Base-by-base conservation (phyloP, 2,329 filamentous ascomycete genomes). In the Cordyceps pruinosa region DNA sequence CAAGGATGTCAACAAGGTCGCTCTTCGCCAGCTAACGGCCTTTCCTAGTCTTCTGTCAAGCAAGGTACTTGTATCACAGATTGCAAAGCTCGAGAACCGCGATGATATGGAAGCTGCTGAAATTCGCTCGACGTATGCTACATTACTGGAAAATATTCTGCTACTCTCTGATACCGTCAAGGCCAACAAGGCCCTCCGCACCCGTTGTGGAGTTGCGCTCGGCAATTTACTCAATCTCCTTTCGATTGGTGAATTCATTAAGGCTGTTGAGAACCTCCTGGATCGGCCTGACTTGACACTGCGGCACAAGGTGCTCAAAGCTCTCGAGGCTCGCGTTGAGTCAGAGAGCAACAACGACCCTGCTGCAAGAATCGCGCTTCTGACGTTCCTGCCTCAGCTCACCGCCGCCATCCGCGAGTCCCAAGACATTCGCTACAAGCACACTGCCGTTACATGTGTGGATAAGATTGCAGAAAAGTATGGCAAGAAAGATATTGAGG, bases 391-490 rank as follows among this genome's bases (percentile, higher is more conserved):
- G 62, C 86, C 89, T 12, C 87, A 87, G 63, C 79, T 96, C 60
- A 89, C 89, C 19, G 79, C 81, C 21, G 88, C 95, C 46, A 83
- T 99, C 59, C 78, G 86, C 56, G 82, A 87, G 50, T 87, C 88
- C 7, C 76, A 81, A 32, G 86, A 94, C 62, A 81, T 87, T 54
- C 79, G 84, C 28, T 87, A 94, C 69, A 91, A 93, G 72, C 87
- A 91, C 65, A 90, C 89, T 12, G 89, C 92, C 1, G 86, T 99
- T 60, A 85, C 86, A 35, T 97, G 93, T 65, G 87, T 97, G 45
- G 92, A 97, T 73, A 89, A 90, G 70, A 95, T 99, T 61, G 84
- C 89, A 2, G 92, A 97, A 72, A 93, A 93, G 70, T 97, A 96
- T 69, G 95, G 94, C 63, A 95, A 94, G 77, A 95, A 92, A 70